phyloP scores from a whole-genome alignment of 169 alveolate genomes.

The Miamiensis avidus region DNA sequence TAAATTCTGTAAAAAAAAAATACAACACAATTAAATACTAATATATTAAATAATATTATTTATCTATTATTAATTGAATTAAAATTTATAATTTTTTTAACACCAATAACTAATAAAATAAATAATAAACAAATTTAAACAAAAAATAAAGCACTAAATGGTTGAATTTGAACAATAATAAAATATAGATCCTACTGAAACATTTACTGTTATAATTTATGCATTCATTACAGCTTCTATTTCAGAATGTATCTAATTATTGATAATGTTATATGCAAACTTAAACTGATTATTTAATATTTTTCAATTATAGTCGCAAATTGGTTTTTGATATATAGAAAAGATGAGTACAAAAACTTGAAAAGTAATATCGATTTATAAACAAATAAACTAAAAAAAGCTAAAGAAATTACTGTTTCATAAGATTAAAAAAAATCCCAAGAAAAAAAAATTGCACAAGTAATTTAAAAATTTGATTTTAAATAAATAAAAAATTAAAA shows the following conservation, averaged over 20 bases:
- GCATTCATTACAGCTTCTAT: slow-evolving; percentile 15
- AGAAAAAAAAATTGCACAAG: slow-evolving; percentile 33
- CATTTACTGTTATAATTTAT: neutral
- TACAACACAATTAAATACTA: no score
- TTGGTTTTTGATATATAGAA: slow-evolving; percentile 40
- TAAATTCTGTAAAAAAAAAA: no score
- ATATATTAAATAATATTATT: no score
- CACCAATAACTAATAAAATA: no score
- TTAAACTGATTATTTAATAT: neutral
- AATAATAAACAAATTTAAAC: no score
- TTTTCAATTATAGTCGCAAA: slow-evolving; percentile 3
- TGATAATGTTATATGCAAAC: neutral
- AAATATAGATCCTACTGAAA: neutral
- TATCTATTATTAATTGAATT: no score
- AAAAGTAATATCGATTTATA: slow-evolving; percentile 34
- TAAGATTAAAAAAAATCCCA: slow-evolving; percentile 9
- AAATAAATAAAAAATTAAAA: no score
- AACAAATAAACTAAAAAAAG: slow-evolving; percentile 30
- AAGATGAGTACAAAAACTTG: slow-evolving; percentile 28
- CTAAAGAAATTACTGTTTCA: slow-evolving; percentile 17
- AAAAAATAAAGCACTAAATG: no score
- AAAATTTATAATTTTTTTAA: no score
- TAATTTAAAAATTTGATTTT: no score
- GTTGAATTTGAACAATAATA: neutral
- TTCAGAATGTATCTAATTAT: slow-evolving; percentile 4